Evolutionary conservation across 805 yeast species (phyloP).

Genomic region (Wickerhamiella sergipiensis): DNA sequence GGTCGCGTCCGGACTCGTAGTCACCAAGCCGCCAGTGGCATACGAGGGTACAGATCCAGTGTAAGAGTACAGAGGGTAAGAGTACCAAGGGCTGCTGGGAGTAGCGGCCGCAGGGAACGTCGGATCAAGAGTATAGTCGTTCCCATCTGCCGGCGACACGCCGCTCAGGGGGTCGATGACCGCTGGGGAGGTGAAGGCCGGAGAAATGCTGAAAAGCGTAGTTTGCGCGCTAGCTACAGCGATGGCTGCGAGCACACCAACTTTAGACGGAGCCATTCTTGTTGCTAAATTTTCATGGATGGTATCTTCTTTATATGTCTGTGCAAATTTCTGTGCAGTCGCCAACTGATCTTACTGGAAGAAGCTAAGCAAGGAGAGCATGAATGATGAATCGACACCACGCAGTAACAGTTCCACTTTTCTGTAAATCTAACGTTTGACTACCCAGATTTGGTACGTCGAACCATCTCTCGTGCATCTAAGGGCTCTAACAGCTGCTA

Average conservation of each 20-base stretch:
- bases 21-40: not conserved
- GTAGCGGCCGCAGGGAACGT: not conserved
- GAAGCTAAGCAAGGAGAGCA: not conserved
- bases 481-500: not conserved
- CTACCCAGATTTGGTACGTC: not conserved
- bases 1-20: not conserved
- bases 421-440: not conserved
- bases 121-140: not conserved
- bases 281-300: not conserved
- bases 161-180: not conserved
- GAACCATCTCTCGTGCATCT: not conserved
- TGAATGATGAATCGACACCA: not conserved
- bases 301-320: not conserved
- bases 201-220: not conserved
- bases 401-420: not conserved
- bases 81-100: not conserved
- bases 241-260: not conserved
- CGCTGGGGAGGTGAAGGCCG: not conserved
- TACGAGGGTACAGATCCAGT: not conserved
- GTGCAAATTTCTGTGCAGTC: not conserved
- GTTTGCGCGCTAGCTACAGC: not conserved
- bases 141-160: not conserved
- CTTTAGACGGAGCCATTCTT: not conserved
- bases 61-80: not conserved
- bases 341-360: not conserved